Conservation (phyloP, 768 basidiomycete genomes). For the Mycena epipterygia region DNA sequence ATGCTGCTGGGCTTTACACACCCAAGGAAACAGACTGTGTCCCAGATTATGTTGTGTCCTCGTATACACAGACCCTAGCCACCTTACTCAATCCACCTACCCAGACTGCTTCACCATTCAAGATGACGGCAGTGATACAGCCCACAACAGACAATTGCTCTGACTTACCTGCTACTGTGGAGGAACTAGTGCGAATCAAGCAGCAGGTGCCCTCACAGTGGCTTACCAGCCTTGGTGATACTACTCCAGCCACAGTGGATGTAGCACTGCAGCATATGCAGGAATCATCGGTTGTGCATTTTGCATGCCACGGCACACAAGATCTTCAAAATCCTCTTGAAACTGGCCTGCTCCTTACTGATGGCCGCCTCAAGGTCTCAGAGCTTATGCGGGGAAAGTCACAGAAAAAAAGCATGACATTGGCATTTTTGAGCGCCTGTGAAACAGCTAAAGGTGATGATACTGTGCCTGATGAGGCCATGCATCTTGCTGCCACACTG, state of each 20-base stretch:
- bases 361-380: conserved; percentile 34
- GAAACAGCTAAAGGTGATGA: conserved; percentile 45
- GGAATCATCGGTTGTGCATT: conserved; percentile 40
- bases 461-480: conserved; percentile 39
- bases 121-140: conserved; percentile 14
- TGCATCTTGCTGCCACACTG: conserved; percentile 42
- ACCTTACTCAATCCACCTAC: conserved; percentile 9
- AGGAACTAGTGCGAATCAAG: conserved; percentile 10
- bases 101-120: not conserved
- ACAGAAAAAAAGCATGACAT: not conserved
- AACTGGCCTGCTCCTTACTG: conserved; percentile 21
- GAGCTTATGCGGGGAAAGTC: conserved; percentile 38
- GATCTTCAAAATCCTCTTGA: conserved; percentile 35
- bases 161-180: not conserved
- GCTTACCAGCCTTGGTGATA: not conserved
- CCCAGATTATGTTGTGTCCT: conserved; percentile 33
- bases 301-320: conserved; percentile 49
- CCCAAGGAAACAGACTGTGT: not conserved
- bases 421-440: conserved; percentile 50
- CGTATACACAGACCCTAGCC: conserved; percentile 33
- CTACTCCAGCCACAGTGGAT: not conserved
- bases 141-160: not conserved
- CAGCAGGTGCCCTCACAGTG: not conserved
- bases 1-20: conserved; percentile 30
- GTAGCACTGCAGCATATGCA: not conserved